Percentiles rank a stretch among this genome's conserved stretches.
These are phyloP conservation scores for Peltaster fructicola DNA, from an alignment of 2,329 filamentous ascomycete species.

Conservation along the genomic window DNA sequence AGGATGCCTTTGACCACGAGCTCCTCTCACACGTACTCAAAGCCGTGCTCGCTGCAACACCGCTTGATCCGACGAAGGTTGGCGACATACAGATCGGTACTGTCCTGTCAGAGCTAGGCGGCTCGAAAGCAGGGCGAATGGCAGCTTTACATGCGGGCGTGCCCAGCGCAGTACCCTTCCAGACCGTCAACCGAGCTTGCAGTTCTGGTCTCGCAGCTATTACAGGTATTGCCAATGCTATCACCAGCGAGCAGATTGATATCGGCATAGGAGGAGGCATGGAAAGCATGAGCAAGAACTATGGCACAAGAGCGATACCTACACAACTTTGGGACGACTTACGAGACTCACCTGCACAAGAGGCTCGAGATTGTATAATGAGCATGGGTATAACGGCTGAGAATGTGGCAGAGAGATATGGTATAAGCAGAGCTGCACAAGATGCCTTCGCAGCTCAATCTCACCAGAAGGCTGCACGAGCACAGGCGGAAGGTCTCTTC, in stretches of 20 bases:
- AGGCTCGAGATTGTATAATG: constrained; percentile 79
- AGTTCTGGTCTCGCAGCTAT: constrained; percentile 62
- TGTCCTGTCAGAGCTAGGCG: constrained; percentile 79
- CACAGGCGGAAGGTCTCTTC: constrained; percentile 53
- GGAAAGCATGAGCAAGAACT: constrained; percentile 94
- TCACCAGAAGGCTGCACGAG: constrained; percentile 55
- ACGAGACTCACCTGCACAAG: constrained; percentile 42
- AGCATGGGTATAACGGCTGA: constrained; percentile 82
- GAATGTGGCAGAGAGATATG: constrained; percentile 68
- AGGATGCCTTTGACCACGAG: constrained; percentile 82
- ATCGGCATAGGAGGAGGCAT: constrained; percentile 72
- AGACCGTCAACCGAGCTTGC: constrained; percentile 82
- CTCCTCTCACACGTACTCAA: constrained; percentile 50
- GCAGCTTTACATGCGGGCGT: constrained; percentile 72
- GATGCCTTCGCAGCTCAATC: constrained; percentile 64
- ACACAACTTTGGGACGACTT: constrained; percentile 62
- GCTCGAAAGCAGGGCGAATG: constrained; percentile 81
- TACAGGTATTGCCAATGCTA: constrained; percentile 54
- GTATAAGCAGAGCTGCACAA: constrained; percentile 56
- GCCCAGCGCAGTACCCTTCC: constrained; percentile 53
- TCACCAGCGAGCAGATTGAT: constrained; percentile 55
- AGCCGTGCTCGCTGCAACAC: constrained; percentile 55
- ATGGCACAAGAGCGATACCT: constrained; percentile 70
- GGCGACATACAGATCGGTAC: constrained; percentile 77
- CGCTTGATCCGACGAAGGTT: constrained; percentile 50